These are phyloP conservation scores for Gymnopus androsaceus DNA, from an alignment of 1,284 basidiomycete species.

Conservation along the genomic window DNA sequence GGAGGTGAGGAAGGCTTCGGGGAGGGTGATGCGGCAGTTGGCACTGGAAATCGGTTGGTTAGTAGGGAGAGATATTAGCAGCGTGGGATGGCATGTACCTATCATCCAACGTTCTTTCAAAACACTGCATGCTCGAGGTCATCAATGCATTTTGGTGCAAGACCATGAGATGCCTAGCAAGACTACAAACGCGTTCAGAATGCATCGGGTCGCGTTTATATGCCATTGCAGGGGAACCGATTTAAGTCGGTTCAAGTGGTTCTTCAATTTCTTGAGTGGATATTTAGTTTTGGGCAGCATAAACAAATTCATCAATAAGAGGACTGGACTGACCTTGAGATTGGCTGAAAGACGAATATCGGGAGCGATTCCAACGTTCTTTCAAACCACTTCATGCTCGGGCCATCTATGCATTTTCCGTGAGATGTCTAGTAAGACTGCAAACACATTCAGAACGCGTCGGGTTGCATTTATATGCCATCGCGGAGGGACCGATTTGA, in stretches of 20 bases:
- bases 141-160: slow-evolving; percentile 92
- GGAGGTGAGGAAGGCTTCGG: slow-evolving; percentile 96
- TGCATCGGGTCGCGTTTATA: slow-evolving; percentile 99
- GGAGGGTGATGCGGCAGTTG: slow-evolving; percentile 94
- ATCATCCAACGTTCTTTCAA: slow-evolving; percentile 95
- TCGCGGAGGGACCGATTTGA: slow-evolving; percentile 97
- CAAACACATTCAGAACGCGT: slow-evolving; percentile 99
- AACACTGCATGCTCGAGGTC: slow-evolving; percentile 93
- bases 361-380: slow-evolving; percentile 97
- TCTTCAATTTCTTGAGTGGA: slow-evolving; percentile 91
- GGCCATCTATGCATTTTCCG: slow-evolving; percentile 95
- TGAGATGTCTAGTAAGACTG: slow-evolving; percentile 89
- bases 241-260: slow-evolving; percentile 98
- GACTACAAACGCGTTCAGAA: slow-evolving; percentile 94
- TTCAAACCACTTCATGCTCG: slow-evolving; percentile 95
- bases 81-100: slow-evolving; percentile 47
- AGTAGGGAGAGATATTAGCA: slow-evolving; percentile 14
- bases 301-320: too few species aligned
- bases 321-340: slow-evolving; percentile 65
- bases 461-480: slow-evolving; percentile 99
- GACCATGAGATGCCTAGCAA: slow-evolving; percentile 91
- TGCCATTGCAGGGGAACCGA: slow-evolving; percentile 98
- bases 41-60: slow-evolving; percentile 55
- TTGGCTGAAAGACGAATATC: slow-evolving; percentile 92
- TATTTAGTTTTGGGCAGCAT: background rate